Evolutionary conservation across 148 eudicot genomes (phyloP).

Genomic region (Simmondsia chinensis): DNA sequence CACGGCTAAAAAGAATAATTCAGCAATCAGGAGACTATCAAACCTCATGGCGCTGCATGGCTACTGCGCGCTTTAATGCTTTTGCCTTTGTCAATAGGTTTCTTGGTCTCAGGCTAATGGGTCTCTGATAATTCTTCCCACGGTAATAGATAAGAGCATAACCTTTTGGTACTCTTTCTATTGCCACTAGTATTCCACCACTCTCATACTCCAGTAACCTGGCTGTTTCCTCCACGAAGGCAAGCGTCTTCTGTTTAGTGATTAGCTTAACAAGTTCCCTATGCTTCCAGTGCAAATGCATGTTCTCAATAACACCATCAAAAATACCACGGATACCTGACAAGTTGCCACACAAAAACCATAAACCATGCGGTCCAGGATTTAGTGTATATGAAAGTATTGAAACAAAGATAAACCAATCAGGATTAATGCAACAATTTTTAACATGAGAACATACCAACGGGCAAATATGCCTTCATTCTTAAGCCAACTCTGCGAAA

Average conservation of each 20-base stretch:
- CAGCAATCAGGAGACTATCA: slow-evolving; percentile 1
- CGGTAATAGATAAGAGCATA: slow-evolving; percentile 86
- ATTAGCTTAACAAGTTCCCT: slow-evolving; percentile 96
- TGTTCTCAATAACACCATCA: slow-evolving; percentile 97
- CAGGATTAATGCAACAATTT: background rate
- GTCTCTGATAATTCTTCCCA: slow-evolving; percentile 92
- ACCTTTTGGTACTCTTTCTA: slow-evolving; percentile 88
- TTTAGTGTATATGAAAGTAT: no score
- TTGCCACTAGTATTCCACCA: slow-evolving; percentile 82
- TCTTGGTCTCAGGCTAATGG: slow-evolving; percentile 77
- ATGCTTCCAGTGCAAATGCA: slow-evolving; percentile 99
- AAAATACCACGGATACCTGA: slow-evolving; percentile 96
- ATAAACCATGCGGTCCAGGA: no score
- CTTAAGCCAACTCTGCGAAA: slow-evolving; percentile 78
- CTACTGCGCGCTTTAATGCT: slow-evolving; percentile 83
- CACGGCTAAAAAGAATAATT: slow-evolving; percentile 5
- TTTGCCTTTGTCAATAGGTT: slow-evolving; percentile 88
- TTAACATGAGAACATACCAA: no score
- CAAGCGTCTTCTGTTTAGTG: slow-evolving; percentile 75
- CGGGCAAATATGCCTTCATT: slow-evolving; percentile 96
- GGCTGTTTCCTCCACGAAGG: slow-evolving; percentile 90
- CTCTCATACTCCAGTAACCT: slow-evolving; percentile 88
- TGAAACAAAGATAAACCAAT: background rate
- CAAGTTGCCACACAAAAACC: slow-evolving; percentile 12
- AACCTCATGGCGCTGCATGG: slow-evolving; percentile 97